Evolutionary conservation across 2,329 filamentous ascomycete species (phyloP).

Genomic region (Septoria petroselini): DNA sequence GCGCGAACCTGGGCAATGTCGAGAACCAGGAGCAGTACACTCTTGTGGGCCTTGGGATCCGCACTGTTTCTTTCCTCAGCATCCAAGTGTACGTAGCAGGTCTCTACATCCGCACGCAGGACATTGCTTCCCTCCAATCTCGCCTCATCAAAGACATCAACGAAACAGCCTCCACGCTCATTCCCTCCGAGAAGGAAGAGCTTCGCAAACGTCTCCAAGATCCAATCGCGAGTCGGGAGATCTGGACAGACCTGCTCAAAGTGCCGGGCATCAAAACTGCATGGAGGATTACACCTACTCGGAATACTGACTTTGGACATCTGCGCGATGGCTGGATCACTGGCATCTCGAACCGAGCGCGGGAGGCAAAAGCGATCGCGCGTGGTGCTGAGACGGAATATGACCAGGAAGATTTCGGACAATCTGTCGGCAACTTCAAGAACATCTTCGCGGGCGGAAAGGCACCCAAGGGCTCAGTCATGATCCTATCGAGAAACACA

Average conservation of each 20-base stretch:
- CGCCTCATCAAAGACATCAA: constrained; percentile 74
- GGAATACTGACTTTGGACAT: constrained; percentile 92
- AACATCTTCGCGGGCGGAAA: constrained; percentile 71
- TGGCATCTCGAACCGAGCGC: constrained; percentile 71
- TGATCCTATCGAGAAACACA: constrained; percentile 68
- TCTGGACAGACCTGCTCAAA: constrained; percentile 70
- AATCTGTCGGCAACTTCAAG: constrained; percentile 74
- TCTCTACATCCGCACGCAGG: constrained; percentile 80
- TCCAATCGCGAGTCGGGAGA: constrained; percentile 62
- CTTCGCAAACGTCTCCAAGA: constrained; percentile 69
- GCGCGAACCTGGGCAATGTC: constrained; percentile 35
- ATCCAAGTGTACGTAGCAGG: constrained; percentile 96
- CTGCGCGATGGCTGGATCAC: constrained; percentile 87
- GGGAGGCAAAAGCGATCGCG: constrained; percentile 50
- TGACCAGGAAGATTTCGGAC: constrained; percentile 72
- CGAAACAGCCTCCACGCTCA: constrained; percentile 74
- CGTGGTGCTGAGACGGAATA: constrained; percentile 47
- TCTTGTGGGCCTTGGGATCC: constrained; percentile 79
- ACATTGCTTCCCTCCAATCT: constrained; percentile 76
- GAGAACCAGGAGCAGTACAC: constrained; percentile 68
- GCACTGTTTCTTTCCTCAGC: constrained; percentile 82
- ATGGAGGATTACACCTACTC: constrained; percentile 82
- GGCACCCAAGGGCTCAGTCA: constrained; percentile 74
- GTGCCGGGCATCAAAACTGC: constrained; percentile 68
- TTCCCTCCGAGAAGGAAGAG: constrained; percentile 73